A percentile compares a stretch with the other conserved stretches of the same genome.
Evolutionary conservation across 1,284 basidiomycete species (phyloP).

Genomic region (Ustilago esculenta): DNA sequence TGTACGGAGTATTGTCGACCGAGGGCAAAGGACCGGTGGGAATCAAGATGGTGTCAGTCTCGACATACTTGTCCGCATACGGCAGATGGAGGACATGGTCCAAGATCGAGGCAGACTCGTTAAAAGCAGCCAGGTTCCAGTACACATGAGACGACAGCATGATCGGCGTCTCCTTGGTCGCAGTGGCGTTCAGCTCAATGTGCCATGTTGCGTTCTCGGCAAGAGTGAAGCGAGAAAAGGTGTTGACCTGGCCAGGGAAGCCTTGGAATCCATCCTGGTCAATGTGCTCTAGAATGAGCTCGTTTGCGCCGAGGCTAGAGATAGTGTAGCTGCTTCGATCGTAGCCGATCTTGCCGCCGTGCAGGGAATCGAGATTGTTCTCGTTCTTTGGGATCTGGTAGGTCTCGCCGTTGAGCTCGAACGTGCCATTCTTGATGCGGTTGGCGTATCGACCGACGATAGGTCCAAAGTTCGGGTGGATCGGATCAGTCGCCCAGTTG

Average conservation of each 20-base stretch:
- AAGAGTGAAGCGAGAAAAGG: constrained; percentile 44
- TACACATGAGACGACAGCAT: constrained; percentile 64
- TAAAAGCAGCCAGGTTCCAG: constrained; percentile 61
- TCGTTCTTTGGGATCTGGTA: constrained; percentile 51
- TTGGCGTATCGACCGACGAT: constrained; percentile 61
- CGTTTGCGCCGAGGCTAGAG: constrained; percentile 20
- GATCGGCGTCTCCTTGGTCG: constrained; percentile 52
- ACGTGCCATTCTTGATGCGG: constrained; percentile 64
- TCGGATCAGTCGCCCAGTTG: constrained; percentile 56
- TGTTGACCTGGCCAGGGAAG: constrained; percentile 52
- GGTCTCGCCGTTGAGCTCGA: constrained; percentile 48
- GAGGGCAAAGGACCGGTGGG: constrained; percentile 51
- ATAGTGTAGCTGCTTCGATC: constrained; percentile 55
- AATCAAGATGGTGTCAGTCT: constrained; percentile 52
- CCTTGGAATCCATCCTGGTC: constrained; percentile 64
- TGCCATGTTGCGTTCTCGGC: constrained; percentile 37
- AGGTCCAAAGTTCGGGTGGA: constrained; percentile 62
- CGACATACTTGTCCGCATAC: constrained; percentile 52
- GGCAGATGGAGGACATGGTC: constrained; percentile 58
- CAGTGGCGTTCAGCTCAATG: constrained; percentile 52
- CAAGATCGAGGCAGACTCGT: constrained; percentile 36
- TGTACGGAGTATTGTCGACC: constrained; percentile 46
- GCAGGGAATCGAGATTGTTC: constrained; percentile 51
- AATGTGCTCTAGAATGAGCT: constrained; percentile 47
- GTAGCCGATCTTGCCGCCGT: constrained; percentile 62